Base-by-base conservation (phyloP, 2,329 filamentous ascomycete genomes). In the Westerdykella sp. region DNA sequence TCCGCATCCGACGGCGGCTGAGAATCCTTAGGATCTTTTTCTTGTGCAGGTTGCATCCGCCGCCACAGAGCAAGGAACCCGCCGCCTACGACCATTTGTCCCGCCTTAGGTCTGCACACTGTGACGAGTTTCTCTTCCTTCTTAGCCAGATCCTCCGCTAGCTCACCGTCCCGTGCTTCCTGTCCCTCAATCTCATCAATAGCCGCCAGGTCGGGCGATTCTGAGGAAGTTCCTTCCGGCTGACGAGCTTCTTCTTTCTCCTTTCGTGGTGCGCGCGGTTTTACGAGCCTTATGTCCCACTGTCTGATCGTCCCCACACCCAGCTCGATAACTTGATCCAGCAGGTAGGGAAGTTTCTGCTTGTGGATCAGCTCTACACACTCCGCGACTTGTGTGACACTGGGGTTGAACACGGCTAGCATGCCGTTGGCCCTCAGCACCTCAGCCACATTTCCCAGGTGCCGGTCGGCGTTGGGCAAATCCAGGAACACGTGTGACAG, bases 301-400 rank as follows among this genome's bases (percentile, higher is more conserved):
- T 78, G 72, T 48, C 78, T 71, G 1, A 81, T 79, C 28, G 72
- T 75, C n/a, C 71, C 41, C 66, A 72, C 49, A 51, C 69, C 70
- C 15, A 84, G 67, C 61, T 85, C 82, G 13, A 84, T 56, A 0
- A 81, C 77, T 36, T 71, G 74, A 32, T 84, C 80, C 7, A 81
- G 65, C 21, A 73, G 63, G 37, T 82, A 71, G 1, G 79, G 78
- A 41, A 87, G 68, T 2, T 64, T 66, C 11, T 77, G 68, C 22
- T 74, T 66, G 44, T 74, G 75, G 25, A 81, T 75, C 32, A 70
- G 62, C 37, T 75, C 67, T 22, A 83, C 70, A 45, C 83, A 85
- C 5, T 81, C 75, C 34, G 76, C 80, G 43, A 91, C 84, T 63
- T 91, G 87, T 9, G 85, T 89, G 45, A 93, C 80, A 54, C 81